A percentile compares a stretch with the other conserved stretches of the same genome.
These are phyloP conservation scores for Candida pini DNA, from an alignment of 805 yeast species.

Conservation along the genomic window DNA sequence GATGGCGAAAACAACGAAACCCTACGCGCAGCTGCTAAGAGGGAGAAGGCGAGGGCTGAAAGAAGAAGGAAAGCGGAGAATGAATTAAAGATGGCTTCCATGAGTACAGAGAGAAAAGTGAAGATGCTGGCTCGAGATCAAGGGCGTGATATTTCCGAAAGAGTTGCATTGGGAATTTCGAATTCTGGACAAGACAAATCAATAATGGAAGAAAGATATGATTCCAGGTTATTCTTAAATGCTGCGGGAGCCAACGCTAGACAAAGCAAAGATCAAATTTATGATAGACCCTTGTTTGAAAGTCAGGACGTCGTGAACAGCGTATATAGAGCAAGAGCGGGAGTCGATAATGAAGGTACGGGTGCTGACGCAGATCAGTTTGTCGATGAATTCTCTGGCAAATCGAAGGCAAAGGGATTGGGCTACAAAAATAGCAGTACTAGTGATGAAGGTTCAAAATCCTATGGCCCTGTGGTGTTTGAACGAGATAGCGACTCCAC, in stretches of 20 bases:
- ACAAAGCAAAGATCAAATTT: slow-evolving; percentile 43
- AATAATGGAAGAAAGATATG: slow-evolving; percentile 42
- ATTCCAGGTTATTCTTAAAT: slow-evolving; percentile 50
- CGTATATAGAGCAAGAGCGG: slow-evolving; percentile 39
- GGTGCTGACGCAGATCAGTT: slow-evolving; percentile 18
- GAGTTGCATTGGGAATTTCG: slow-evolving; percentile 45
- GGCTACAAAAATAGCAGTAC: no score
- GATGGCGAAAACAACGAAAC: slow-evolving; percentile 8
- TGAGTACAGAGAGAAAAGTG: slow-evolving; percentile 40
- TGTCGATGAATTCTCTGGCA: no score
- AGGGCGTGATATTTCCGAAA: slow-evolving; percentile 52
- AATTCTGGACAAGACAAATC: slow-evolving; percentile 20
- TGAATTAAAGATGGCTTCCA: slow-evolving; percentile 37
- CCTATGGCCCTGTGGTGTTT: slow-evolving; percentile 22
- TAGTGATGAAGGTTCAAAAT: no score
- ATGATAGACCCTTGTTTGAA: slow-evolving; percentile 53
- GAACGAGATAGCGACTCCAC: slow-evolving; percentile 17
- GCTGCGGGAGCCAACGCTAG: slow-evolving; percentile 34
- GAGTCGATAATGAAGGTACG: slow-evolving; percentile 18
- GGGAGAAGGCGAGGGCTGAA: slow-evolving; percentile 37
- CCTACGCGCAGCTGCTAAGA: slow-evolving; percentile 23
- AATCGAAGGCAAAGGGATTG: no score
- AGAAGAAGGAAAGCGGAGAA: slow-evolving; percentile 42
- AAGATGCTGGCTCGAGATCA: slow-evolving; percentile 37
- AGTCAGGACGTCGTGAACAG: slow-evolving; percentile 45